Evolutionary conservation across 345 rosid genomes (phyloP), one percentile per base, ranked within the genome.

Genomic region (Gossypium longicalyx): DNA sequence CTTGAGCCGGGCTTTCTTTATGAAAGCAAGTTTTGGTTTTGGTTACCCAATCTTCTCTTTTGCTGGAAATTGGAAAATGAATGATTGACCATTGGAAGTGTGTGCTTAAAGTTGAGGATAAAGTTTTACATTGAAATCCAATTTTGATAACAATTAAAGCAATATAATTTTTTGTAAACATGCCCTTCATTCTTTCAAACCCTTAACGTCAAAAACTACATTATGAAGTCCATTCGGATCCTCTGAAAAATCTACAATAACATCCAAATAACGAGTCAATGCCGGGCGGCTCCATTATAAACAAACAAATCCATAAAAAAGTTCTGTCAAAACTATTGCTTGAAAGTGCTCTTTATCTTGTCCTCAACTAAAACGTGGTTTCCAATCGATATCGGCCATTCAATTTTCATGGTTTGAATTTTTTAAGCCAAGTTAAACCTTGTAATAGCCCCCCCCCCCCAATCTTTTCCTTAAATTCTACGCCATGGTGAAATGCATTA

Each of bases 311-410:
- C 20, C 41, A 19, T 3, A 19, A 1, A 41, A 19, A 43, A 2
- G 1, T n/a, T n/a, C 9, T n/a, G 7, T 13, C 7, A 52, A 16
- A 4, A 16, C 19, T 15, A 52, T 7, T 13, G 17, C 56, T 20
- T 1, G 67, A 17, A 57, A 58, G 66, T 41, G 53, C 60, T 9
- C 2, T 43, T 59, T 23, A 58, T 58, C 66, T 71, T 53, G 25
- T 57, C 57, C 19, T 7, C 29, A 22, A 34, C n/a, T 71, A 58
- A 44, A 56, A 57, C 13, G 8, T 56, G n/a, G 19, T 58, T 23
- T 48, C 59, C 23, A 49, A 8, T 68, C 5, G 43, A 71, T 57
- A 64, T 71, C 38, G 43, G 49, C 66, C 74, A 71, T 57, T 71
- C 49, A 53, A 6, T 52, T n/a, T 38, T 56, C 56, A 56, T 12